These are phyloP conservation scores for Arthromyces matolae DNA, from an alignment of 768 basidiomycete genomes.

Conservation along the genomic window DNA sequence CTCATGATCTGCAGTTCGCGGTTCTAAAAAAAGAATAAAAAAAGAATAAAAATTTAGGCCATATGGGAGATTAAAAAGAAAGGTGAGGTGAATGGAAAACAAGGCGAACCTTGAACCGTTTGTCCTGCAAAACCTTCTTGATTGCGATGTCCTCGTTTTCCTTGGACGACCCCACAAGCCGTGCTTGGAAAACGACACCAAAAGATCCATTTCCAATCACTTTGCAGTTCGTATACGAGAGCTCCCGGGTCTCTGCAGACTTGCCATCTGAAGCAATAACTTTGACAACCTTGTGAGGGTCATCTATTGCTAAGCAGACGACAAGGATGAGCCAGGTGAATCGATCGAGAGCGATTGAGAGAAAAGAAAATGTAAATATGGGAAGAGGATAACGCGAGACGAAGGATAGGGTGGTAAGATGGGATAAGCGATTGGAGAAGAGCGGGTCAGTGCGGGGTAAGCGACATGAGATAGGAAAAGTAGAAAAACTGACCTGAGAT, in stretches of 20 bases:
- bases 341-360: conserved; percentile 35
- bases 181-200: conserved; percentile 97
- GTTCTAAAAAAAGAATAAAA: conserved; percentile 54
- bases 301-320: conserved; percentile 69
- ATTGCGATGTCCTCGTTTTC: conserved; percentile 90
- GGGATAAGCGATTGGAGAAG: conserved; percentile 22
- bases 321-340: conserved; percentile 23
- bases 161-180: conserved; percentile 64
- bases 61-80: conserved; percentile 2
- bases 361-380: conserved; percentile 10
- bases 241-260: conserved; percentile 79
- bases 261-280: conserved; percentile 96
- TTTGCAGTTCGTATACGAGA: conserved; percentile 96
- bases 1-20: conserved; percentile 99
- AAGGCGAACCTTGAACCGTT: conserved; percentile 93
- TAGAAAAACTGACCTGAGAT: conserved; percentile 64
- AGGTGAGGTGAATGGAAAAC: conserved; percentile 11
- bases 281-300: conserved; percentile 94
- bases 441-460: conserved; percentile 22
- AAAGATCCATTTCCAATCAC: conserved; percentile 99
- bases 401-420: conserved; percentile 14
- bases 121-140: conserved; percentile 99
- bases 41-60: conserved; percentile 5
- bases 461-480: conserved; percentile 19
- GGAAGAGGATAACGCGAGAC: conserved; percentile 2